A percentile compares a stretch with the other conserved stretches of the same genome.
Conservation (phyloP, 129 eudicot species). For the Logfia minima region DNA sequence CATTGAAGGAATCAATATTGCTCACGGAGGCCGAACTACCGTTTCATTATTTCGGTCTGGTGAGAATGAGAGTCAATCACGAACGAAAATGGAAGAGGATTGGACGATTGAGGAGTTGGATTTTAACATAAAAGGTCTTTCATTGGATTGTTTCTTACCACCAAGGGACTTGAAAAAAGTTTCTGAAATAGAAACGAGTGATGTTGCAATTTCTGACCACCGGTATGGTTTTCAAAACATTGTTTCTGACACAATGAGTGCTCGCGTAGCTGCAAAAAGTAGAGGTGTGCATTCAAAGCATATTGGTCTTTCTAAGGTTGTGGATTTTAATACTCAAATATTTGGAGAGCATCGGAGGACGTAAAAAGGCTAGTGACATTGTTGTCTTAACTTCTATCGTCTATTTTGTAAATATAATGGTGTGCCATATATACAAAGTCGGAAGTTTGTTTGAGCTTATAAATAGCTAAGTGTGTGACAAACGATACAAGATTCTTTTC, state of each 20-base stretch:
- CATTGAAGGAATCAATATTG: conserved; percentile 74
- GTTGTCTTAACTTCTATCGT: neutral
- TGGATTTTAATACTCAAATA: conserved; percentile 34
- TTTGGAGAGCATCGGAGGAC: conserved; percentile 19
- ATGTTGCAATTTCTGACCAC: conserved; percentile 14
- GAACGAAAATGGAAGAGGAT: conserved; percentile 81
- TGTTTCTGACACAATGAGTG: conserved; percentile 17
- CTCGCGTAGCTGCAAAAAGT: conserved; percentile 24
- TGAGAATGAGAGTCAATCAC: conserved; percentile 56
- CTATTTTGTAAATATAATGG: conserved; percentile 20
- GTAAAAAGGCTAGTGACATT: conserved; percentile 33
- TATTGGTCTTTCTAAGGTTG: conserved; percentile 40
- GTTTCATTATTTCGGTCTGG: conserved; percentile 68
- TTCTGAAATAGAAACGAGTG: conserved; percentile 39
- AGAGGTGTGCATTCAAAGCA: conserved; percentile 31
- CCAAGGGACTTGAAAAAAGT: conserved; percentile 63
- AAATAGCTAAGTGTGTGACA: neutral
- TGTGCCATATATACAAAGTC: conserved; percentile 12
- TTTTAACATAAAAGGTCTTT: conserved; percentile 74
- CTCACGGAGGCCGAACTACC: conserved; percentile 60
- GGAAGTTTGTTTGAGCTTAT: conserved; percentile 13
- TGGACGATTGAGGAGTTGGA: conserved; percentile 90
- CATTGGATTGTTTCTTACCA: conserved; percentile 74
- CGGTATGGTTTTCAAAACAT: neutral
- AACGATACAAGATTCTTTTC: neutral